phyloP scores from a whole-genome alignment of 371 early-diverging fungal genomes.

The Syncephalastrum sp. region DNA sequence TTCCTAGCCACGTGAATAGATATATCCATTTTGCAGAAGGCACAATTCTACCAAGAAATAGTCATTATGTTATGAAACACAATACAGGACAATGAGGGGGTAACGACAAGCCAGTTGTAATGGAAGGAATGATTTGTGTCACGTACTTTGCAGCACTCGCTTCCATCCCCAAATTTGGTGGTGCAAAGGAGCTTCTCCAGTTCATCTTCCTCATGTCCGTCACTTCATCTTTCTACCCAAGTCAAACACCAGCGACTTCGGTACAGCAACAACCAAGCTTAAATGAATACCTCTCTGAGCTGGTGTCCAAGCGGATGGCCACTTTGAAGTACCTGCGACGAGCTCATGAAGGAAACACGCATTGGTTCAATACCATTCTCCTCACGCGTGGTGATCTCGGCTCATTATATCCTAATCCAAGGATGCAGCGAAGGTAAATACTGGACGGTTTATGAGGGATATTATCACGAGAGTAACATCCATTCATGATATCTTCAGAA shows the following conservation, averaged over 20 bases:
- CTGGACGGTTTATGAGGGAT: background rate
- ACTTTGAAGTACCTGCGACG: slow-evolving; percentile 65
- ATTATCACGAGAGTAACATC: background rate
- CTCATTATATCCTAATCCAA: slow-evolving; percentile 34
- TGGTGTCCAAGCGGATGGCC: slow-evolving; percentile 65
- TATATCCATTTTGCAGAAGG: too few relatives aligned
- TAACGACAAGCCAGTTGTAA: too few relatives aligned
- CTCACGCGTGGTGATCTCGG: slow-evolving; percentile 51
- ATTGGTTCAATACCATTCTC: slow-evolving; percentile 63
- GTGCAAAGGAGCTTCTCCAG: too few relatives aligned
- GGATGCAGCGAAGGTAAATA: slow-evolving; percentile 43
- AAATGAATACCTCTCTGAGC: slow-evolving; percentile 53
- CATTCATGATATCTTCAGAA: slow-evolving; percentile 23
- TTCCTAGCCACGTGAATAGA: too few relatives aligned
- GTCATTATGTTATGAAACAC: too few relatives aligned
- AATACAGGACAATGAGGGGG: too few relatives aligned
- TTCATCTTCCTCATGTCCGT: too few relatives aligned
- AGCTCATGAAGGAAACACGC: slow-evolving; percentile 55
- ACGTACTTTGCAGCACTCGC: background rate
- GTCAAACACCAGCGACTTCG: too few relatives aligned
- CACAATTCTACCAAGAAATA: too few relatives aligned
- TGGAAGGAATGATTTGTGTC: background rate
- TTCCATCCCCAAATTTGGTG: too few relatives aligned
- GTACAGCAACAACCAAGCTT: slow-evolving; percentile 27
- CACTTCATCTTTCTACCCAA: too few relatives aligned